Evolutionary conservation across 2,329 filamentous ascomycete genomes (phyloP).

Genomic region (Fusarium tanahbumbuense): DNA sequence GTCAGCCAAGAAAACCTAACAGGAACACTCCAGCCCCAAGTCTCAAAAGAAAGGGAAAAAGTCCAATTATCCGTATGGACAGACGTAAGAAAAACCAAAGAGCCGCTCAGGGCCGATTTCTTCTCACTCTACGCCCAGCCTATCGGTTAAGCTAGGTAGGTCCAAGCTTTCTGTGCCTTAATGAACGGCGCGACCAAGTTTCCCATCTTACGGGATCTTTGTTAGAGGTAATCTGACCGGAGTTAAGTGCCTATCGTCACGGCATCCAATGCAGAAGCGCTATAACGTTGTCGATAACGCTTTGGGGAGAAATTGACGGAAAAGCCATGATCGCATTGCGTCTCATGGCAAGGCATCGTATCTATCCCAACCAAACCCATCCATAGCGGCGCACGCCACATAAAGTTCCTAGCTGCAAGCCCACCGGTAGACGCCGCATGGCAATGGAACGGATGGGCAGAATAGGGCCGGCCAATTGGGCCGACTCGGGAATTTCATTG

Average conservation of each 20-base stretch:
- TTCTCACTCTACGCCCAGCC: neutral
- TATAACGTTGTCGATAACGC: conserved; percentile 30
- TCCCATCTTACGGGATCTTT: neutral
- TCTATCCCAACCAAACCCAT: neutral
- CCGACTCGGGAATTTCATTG: conserved; percentile 37
- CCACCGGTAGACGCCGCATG: conserved; percentile 27
- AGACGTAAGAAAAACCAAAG: neutral
- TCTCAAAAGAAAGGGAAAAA: conserved; percentile 12
- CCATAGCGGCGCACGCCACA: neutral
- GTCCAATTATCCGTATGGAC: neutral
- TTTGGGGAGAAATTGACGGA: conserved; percentile 13
- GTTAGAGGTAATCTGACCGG: neutral
- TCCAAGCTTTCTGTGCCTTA: conserved; percentile 31
- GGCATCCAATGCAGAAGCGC: conserved; percentile 6
- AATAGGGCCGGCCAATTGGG: conserved; percentile 47
- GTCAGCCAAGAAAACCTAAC: conserved; percentile 20
- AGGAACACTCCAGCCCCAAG: conserved; percentile 39
- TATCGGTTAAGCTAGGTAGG: neutral
- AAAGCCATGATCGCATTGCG: conserved; percentile 18
- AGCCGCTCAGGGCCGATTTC: conserved; percentile 14
- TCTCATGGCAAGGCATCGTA: conserved; percentile 4
- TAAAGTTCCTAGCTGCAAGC: conserved; percentile 18
- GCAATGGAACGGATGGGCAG: conserved; percentile 20
- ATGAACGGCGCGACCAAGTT: conserved; percentile 12
- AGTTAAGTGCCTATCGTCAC: neutral